Evolutionary conservation across 805 yeast genomes (phyloP).

Genomic region (Ogataea salicorniae): DNA sequence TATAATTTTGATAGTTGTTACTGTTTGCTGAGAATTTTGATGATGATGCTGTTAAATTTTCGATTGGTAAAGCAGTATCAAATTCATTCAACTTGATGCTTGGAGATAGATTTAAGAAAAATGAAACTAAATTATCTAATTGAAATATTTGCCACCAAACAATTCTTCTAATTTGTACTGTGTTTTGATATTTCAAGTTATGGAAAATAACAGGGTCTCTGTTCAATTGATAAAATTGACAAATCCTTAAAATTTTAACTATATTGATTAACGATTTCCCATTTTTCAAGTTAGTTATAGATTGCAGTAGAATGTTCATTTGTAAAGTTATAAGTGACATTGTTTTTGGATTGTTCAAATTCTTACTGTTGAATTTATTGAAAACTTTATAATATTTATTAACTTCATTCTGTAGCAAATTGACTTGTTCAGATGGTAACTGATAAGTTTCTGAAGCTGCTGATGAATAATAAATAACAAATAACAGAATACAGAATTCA

Average conservation of each 20-base stretch:
- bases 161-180: constrained; percentile 48
- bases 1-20: constrained; percentile 2
- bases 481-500: constrained; percentile 19
- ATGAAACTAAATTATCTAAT: constrained; percentile 37
- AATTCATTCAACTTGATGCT: constrained; percentile 20
- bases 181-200: constrained; percentile 41
- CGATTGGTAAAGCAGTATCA: constrained; percentile 23
- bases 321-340: constrained; percentile 21
- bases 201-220: constrained; percentile 56
- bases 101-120: constrained; percentile 20
- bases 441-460: constrained; percentile 10
- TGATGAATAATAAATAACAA: constrained; percentile 17
- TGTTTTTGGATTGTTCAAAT: constrained; percentile 20
- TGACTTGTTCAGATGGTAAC: constrained; percentile 5
- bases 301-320: constrained; percentile 20
- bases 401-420: constrained; percentile 12
- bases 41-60: constrained; percentile 6
- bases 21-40: not conserved
- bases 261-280: constrained; percentile 21
- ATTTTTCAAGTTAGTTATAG: constrained; percentile 20
- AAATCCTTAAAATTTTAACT: constrained; percentile 20
- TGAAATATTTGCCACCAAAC: constrained; percentile 68
- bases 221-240: constrained; percentile 37
- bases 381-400: constrained; percentile 17
- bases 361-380: constrained; percentile 11